phyloP scores from a whole-genome alignment of 1,284 basidiomycete species.

The Marasmius tenuissimus region DNA sequence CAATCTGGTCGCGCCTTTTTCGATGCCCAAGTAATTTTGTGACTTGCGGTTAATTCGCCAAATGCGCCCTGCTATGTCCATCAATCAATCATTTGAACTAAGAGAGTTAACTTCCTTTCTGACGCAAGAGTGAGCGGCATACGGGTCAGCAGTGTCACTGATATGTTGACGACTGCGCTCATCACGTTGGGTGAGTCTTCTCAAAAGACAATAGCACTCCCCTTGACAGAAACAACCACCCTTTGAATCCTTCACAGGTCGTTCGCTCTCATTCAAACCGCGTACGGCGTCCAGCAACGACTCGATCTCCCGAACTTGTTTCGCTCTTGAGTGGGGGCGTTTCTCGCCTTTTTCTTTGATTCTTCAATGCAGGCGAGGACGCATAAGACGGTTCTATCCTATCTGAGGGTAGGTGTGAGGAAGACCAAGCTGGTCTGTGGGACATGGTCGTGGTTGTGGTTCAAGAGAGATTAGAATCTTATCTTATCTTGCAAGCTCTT shows the following conservation, averaged over 20 bases:
- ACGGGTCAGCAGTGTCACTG: too few relatives aligned
- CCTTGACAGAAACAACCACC: constrained; percentile 73
- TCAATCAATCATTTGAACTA: too few relatives aligned
- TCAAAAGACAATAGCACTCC: constrained; percentile 20
- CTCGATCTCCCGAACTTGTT: constrained; percentile 43
- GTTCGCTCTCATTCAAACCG: constrained; percentile 22
- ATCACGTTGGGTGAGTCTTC: too few relatives aligned
- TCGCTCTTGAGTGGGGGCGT: constrained; percentile 40
- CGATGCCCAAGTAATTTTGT: too few relatives aligned
- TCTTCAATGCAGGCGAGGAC: constrained; percentile 13
- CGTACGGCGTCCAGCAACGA: constrained; percentile 35
- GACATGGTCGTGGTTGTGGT: constrained; percentile 14
- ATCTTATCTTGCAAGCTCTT: too few relatives aligned
- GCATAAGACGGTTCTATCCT: constrained; percentile 36
- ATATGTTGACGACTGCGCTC: too few relatives aligned
- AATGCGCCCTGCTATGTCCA: too few relatives aligned
- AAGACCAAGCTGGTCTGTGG: constrained; percentile 40
- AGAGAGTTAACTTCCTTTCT: too few relatives aligned
- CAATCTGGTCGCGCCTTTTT: too few relatives aligned
- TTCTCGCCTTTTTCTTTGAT: constrained; percentile 17
- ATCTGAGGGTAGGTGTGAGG: constrained; percentile 46
- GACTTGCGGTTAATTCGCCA: too few relatives aligned
- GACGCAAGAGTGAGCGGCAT: too few relatives aligned
- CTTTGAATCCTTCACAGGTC: constrained; percentile 45
- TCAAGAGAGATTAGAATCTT: not conserved